A percentile compares a stretch with the other conserved stretches of the same genome.
These are phyloP conservation scores for Daldinia eschscholtzii DNA, from an alignment of 2,329 filamentous ascomycete genomes.

Conservation along the genomic window DNA sequence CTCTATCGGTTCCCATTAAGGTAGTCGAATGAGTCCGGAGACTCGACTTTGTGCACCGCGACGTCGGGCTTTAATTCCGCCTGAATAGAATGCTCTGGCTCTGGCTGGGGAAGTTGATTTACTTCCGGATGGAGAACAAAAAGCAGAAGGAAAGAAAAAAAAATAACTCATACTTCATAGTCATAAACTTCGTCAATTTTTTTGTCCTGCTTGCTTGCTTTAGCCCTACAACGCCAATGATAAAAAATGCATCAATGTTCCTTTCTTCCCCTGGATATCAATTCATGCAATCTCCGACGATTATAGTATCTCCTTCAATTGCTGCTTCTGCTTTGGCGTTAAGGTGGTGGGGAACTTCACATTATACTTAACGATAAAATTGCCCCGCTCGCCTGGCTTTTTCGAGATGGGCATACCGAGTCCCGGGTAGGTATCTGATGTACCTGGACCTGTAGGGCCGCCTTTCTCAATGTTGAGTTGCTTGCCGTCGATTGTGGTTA, in stretches of 20 bases:
- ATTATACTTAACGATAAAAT: conserved; percentile 90
- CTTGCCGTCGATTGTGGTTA: conserved; percentile 92
- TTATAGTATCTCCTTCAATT: conserved; percentile 82
- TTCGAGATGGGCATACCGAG: conserved; percentile 97
- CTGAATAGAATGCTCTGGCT: conserved; percentile 12
- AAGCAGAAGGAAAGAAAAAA: not conserved
- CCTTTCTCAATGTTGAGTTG: conserved; percentile 82
- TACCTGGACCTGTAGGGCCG: conserved; percentile 88
- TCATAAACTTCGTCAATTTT: conserved; percentile 34
- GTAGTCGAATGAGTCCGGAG: not conserved
- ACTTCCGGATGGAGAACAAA: conserved; percentile 1
- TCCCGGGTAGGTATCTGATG: conserved; percentile 82
- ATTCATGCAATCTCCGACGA: not conserved
- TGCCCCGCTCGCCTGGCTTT: conserved; percentile 84
- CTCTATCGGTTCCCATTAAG: conserved; percentile 4
- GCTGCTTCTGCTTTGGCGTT: conserved; percentile 81
- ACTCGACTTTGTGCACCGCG: conserved; percentile 14
- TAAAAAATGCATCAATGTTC: conserved; percentile 12
- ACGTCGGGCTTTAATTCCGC: not conserved
- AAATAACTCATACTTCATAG: conserved; percentile 24
- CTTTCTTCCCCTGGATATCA: conserved; percentile 14
- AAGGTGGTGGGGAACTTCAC: conserved; percentile 90
- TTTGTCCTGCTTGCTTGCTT: conserved; percentile 17
- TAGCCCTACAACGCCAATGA: conserved; percentile 36
- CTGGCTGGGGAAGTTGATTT: conserved; percentile 10